Evolutionary conservation across 2,329 filamentous ascomycete genomes (phyloP), one percentile per base, ranked within the genome.

Genomic region (Pestalotiopsis sp.): DNA sequence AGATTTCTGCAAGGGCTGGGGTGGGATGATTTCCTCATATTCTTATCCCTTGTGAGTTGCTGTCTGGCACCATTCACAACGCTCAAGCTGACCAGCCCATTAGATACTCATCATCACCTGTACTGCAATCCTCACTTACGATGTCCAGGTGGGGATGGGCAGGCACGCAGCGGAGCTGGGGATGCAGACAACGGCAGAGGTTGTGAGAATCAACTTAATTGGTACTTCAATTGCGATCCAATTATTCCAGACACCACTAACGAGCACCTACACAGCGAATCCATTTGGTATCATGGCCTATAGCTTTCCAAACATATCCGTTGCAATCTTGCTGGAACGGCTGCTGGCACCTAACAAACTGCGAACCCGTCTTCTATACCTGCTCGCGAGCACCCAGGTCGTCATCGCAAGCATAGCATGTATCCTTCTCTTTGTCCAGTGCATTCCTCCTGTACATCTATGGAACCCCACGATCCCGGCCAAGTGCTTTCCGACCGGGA

Each of bases 11-110:
- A 73, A 27, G 49, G 60, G 4, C 31, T 72, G 7, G 75, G 75
- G 20, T 77, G 75, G 75, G 75, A 77, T 71, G 75, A 77, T 61
- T 75, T 77, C 58, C 75, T 77, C 39, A 77, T 77, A 27, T 74
- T 76, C 52, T 70, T 75, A 20, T 75, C 75, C 1, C 27, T 76
- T 71, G 75, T 77, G 57, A 36, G 57, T 36, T 11, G 23, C 57
- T 41, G 4, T 27, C 11, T 59, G 57, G 12, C 57, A 9, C 4
- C 2, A 7, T 14, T 59, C 17, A 4, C 45, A 52, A n/a, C 1
- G 17, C 7, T 9, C 17, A 3, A n/a, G 17, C 20, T 52, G n/a
- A 52, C 45, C 45, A n/a, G 3, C 9, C 11, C 45, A 52, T n/a
- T 13, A 68, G 66, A 25, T 65, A 11, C 66, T 68, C 13, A 57